phyloP scores from a whole-genome alignment of 2,329 filamentous ascomycete species.

The Ceratocystiopsis brevicomis region DNA sequence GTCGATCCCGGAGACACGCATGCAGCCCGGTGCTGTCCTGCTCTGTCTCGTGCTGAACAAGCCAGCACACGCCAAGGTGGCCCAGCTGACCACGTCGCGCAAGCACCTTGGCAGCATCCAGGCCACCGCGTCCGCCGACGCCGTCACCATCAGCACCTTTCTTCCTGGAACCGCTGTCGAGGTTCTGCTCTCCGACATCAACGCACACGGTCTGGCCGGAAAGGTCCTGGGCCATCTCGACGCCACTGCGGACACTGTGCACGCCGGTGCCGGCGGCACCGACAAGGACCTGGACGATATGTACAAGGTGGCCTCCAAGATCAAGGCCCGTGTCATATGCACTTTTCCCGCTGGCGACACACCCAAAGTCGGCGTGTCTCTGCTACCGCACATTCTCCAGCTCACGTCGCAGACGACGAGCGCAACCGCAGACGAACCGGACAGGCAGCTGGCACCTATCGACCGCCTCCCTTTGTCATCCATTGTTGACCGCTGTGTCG shows the following conservation, averaged over 20 bases:
- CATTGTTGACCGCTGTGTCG: conserved; percentile 56
- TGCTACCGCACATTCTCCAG: conserved; percentile 66
- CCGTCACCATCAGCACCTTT: conserved; percentile 76
- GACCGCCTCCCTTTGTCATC: conserved; percentile 51
- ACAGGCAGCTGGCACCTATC: conserved; percentile 24
- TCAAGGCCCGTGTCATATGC: conserved; percentile 74
- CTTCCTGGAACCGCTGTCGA: conserved; percentile 83
- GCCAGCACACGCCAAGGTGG: conserved; percentile 59
- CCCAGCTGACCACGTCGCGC: conserved; percentile 64
- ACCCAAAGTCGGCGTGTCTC: conserved; percentile 70
- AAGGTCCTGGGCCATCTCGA: conserved; percentile 87
- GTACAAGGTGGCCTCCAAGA: conserved; percentile 67
- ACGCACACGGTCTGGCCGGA: conserved; percentile 56
- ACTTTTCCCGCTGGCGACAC: conserved; percentile 64
- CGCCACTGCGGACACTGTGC: conserved; percentile 75
- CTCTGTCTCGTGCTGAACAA: conserved; percentile 65
- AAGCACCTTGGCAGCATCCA: conserved; percentile 48
- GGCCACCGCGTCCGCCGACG: conserved; percentile 44
- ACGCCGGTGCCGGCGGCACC: conserved; percentile 59
- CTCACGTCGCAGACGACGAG: conserved; percentile 19
- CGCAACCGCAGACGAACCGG: not conserved
- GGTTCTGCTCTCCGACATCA: conserved; percentile 60
- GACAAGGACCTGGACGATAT: conserved; percentile 53
- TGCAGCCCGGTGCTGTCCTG: conserved; percentile 71
- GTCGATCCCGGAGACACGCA: conserved; percentile 36